Conservation (phyloP, 2,329 filamentous ascomycete species). For the Trichophaea hybrida region DNA sequence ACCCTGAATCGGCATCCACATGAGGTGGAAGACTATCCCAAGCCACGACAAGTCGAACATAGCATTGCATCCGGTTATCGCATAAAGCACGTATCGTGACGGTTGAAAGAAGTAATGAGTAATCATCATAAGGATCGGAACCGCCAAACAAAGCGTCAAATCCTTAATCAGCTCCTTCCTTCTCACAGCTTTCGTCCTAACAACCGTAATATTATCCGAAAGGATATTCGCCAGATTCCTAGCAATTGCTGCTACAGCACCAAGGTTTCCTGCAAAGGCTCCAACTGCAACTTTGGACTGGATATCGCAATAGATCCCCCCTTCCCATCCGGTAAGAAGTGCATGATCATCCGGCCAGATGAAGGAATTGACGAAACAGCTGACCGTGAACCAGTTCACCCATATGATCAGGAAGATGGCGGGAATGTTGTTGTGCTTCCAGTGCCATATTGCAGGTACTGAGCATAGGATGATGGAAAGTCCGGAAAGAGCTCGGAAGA, state of each 20-base stretch:
- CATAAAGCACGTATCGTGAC: conserved; percentile 43
- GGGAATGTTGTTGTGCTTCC: conserved; percentile 45
- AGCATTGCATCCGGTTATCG: conserved; percentile 45
- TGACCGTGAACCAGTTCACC: conserved; percentile 42
- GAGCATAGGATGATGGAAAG: conserved; percentile 38
- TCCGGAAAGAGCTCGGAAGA: conserved; percentile 19
- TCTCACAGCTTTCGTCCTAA: conserved; percentile 37
- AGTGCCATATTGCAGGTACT: conserved; percentile 46
- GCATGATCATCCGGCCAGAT: conserved; percentile 48
- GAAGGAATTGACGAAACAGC: conserved; percentile 46
- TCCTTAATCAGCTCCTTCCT: conserved; percentile 39
- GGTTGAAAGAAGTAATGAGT: conserved; percentile 47
- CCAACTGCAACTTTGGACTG: conserved; percentile 45
- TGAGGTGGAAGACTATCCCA: conserved; percentile 39
- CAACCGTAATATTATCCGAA: conserved; percentile 40
- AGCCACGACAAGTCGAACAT: conserved; percentile 44
- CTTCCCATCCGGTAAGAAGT: conserved; percentile 41
- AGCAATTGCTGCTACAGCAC: conserved; percentile 44
- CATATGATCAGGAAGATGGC: conserved; percentile 44
- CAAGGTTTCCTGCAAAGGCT: conserved; percentile 39
- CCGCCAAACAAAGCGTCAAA: conserved; percentile 40
- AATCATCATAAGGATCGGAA: conserved; percentile 42
- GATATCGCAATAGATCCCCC: conserved; percentile 49
- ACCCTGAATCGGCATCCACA: conserved; percentile 44
- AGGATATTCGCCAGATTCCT: conserved; percentile 46